Evolutionary conservation across 495 filamentous ascomycete species (phyloP).

Genomic region (Podospora fimiseda): DNA sequence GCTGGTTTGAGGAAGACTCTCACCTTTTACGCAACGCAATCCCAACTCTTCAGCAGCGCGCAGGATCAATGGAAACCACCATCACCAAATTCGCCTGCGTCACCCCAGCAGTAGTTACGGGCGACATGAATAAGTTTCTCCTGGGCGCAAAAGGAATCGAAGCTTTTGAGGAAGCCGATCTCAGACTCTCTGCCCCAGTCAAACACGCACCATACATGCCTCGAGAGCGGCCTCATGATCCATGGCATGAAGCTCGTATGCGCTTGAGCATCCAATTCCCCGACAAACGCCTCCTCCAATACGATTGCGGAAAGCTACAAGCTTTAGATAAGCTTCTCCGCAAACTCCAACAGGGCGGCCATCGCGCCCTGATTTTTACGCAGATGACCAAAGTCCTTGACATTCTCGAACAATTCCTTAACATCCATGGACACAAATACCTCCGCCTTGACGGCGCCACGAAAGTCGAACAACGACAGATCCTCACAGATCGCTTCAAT

Average conservation of each 20-base stretch:
- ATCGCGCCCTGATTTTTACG: constrained; percentile 94
- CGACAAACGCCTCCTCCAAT: constrained; percentile 89
- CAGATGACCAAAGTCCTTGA: constrained; percentile 99
- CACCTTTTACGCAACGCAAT: constrained; percentile 66
- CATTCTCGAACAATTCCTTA: constrained; percentile 95
- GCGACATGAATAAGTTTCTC: constrained; percentile 63
- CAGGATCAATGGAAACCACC: constrained; percentile 61
- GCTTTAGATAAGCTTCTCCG: constrained; percentile 81
- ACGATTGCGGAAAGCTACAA: constrained; percentile 97
- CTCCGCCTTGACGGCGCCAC: constrained; percentile 85
- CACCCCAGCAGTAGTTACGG: constrained; percentile 78
- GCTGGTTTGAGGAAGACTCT: constrained; percentile 70
- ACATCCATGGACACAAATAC: constrained; percentile 96
- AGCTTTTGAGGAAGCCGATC: constrained; percentile 47
- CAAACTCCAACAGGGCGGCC: constrained; percentile 79
- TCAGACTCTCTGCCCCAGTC: constrained; percentile 39
- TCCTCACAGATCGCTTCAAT: constrained; percentile 95
- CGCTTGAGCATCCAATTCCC: constrained; percentile 93
- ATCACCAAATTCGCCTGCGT: constrained; percentile 85
- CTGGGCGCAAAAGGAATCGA: constrained; percentile 56
- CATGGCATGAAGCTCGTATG: constrained; percentile 91
- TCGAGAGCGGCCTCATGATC: constrained; percentile 53
- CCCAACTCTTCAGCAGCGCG: constrained; percentile 63
- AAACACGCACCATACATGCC: constrained; percentile 45
- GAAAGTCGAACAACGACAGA: constrained; percentile 90